Base-by-base conservation (phyloP, 1,284 basidiomycete species). In the Trichosporon coremiiforme region DNA sequence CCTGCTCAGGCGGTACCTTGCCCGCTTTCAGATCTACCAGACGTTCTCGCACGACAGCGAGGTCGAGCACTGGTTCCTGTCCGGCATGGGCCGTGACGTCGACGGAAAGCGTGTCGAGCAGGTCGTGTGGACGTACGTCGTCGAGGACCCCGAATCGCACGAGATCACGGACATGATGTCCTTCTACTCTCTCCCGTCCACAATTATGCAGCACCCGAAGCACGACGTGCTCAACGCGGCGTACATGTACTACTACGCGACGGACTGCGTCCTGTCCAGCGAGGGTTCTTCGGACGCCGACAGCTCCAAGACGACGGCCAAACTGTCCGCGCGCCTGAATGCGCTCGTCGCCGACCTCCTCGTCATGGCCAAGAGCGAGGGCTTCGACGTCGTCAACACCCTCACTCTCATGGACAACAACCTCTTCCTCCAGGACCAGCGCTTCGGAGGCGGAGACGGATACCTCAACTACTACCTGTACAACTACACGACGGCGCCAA, bases 341-440 rank as follows among this genome's bases (percentile, higher is more conserved):
- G 86, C 86, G 6, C 85, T 99, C 67, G 86, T 95, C 36, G 85
- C 87, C 13, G 94, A 96, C 80, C 88, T 92, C 2, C 82, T 98
- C 69, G 85, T 92, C 73, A 84, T 95, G 64, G 94, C 95, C 0
- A 88, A 90, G 74, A 86, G 91, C 82, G 89, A 90, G 63, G 88
- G 89, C 64, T 98, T 99, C 78, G 97, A 99, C 81, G 97, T 99
- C 9, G 90, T 99, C 83, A 99, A 99, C 83, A 93, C 93, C 0
- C 84, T 99, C 71, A 96, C 95, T 8, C 84, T 98, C 70, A 93
- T 98, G 90, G 97, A 99, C 83, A 99, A 98, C 82, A 86, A 89
- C 70, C 82, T 88, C 64, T 91, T 99, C 84, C 80, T 99, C 67
- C 84, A 88, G 38, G 92, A 96, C 70, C 87, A 94, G 70, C 79